Base-by-base conservation (phyloP, 441 rosid species). In the Gossypium schwendimanii region DNA sequence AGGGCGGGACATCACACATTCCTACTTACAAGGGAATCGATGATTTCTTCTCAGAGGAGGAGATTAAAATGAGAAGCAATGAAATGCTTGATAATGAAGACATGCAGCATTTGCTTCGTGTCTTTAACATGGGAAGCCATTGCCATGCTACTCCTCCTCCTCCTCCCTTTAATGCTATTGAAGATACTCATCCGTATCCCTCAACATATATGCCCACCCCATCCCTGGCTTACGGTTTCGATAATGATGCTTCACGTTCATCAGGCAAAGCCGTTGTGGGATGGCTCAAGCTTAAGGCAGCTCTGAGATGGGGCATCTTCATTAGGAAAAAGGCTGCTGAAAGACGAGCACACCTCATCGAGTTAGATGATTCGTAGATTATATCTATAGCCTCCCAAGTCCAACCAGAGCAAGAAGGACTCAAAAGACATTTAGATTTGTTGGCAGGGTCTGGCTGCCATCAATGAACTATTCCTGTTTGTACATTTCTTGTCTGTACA, bases 201-300 rank as follows among this genome's bases (percentile, higher is more conserved):
- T 87, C 97, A 8, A 7, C 84, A n/a, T 78, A 82, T 62, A 41
- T 81, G 88, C 83, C 83, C 45, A 60, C 84, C 47, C 86, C 86
- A 28, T 74, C 83, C 78, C 82, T 78, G 62, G 81, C 74, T 70
- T 80, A 72, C 57, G 71, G 78, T 59, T 85, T 82, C 10, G 89
- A 81, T 47, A 91, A 88, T 59, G 91, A 86, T 21, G 85, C 83
- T 18, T 74, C 92, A 14, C 85, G 89, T 64, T 76, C 89, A 21
- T 82, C 98, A 2, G 93, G 98, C 58, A 95, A 90, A 78, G 94
- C 95, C 59, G 97, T 96, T 70, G 84, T 89, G 12, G 96, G 99
- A 53, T 95, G 99, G 98, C 88, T 95, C 65, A 95, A 95, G 86
- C 91, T 95, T 71, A 95, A 95, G 81, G 98, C 99, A 33, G 98